Evolutionary conservation across 257 asterid species (phyloP).

Genomic region (Vinca minor): DNA sequence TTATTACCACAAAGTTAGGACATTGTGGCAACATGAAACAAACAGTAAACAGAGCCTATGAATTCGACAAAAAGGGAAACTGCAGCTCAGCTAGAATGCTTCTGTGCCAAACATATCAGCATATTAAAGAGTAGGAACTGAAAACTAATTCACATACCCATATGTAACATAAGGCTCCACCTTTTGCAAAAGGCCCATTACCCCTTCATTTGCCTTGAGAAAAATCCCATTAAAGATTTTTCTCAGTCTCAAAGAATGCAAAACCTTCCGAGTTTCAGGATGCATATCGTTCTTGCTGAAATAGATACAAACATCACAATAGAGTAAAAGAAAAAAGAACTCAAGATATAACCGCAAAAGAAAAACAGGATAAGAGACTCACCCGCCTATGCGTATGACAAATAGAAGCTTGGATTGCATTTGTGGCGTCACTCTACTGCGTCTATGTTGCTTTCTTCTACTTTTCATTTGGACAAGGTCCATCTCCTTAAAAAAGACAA

Average conservation of each 20-base stretch:
- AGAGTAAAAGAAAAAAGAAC: background rate
- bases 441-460: slow-evolving; percentile 50
- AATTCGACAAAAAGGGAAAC: too few species aligned
- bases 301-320: background rate
- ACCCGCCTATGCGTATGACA: slow-evolving; percentile 86
- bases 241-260: slow-evolving; percentile 68
- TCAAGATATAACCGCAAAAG: too few species aligned
- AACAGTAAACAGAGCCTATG: too few species aligned
- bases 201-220: slow-evolving; percentile 51
- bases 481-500: slow-evolving; percentile 44
- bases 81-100: background rate
- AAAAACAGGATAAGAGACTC: slow-evolving; percentile 10
- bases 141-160: slow-evolving; percentile 50
- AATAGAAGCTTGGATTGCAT: slow-evolving; percentile 61
- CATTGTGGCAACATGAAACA: too few species aligned
- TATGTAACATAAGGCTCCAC: slow-evolving; percentile 90
- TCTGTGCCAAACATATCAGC: background rate
- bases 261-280: slow-evolving; percentile 51
- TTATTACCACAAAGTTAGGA: too few species aligned
- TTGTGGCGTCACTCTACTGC: slow-evolving; percentile 20
- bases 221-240: slow-evolving; percentile 67
- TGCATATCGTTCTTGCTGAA: slow-evolving; percentile 81
- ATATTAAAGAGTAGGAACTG: background rate
- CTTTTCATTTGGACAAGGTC: slow-evolving; percentile 74
- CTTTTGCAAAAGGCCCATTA: slow-evolving; percentile 53